These are phyloP conservation scores for Odontarrhena argentea DNA, from an alignment of 345 rosid species.

Conservation along the genomic window DNA sequence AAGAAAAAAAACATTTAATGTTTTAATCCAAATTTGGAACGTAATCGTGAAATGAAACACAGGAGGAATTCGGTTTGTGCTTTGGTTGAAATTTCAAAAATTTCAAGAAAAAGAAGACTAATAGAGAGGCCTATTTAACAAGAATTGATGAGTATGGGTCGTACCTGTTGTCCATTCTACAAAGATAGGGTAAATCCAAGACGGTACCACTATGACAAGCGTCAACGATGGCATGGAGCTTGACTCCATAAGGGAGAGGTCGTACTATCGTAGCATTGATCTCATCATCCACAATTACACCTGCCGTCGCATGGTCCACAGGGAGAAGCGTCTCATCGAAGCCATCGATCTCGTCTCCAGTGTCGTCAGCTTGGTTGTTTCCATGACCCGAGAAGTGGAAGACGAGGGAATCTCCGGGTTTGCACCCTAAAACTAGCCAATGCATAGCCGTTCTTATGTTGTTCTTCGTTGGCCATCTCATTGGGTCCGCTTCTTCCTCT, in stretches of 20 bases:
- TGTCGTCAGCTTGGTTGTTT: slow-evolving; percentile 60
- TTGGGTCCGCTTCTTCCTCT: slow-evolving; percentile 78
- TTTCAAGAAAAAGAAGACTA: no score
- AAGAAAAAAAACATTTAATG: no score
- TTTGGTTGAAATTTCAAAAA: no score
- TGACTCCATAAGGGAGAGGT: slow-evolving; percentile 84
- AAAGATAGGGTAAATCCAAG: slow-evolving; percentile 76
- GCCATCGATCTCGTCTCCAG: slow-evolving; percentile 83
- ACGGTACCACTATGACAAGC: slow-evolving; percentile 95
- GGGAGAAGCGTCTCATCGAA: slow-evolving; percentile 92
- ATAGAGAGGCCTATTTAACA: background rate
- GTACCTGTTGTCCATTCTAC: slow-evolving; percentile 79
- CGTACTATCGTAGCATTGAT: slow-evolving; percentile 73
- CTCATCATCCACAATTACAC: slow-evolving; percentile 88
- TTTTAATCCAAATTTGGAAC: background rate
- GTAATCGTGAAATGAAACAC: no score
- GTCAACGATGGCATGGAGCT: slow-evolving; percentile 88
- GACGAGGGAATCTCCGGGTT: slow-evolving; percentile 80
- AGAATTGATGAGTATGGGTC: background rate
- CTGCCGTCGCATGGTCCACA: slow-evolving; percentile 60
- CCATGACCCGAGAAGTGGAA: slow-evolving; percentile 96
- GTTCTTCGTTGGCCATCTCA: slow-evolving; percentile 60
- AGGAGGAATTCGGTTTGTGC: no score
- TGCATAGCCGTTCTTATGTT: slow-evolving; percentile 77
- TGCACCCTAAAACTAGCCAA: slow-evolving; percentile 74